Evolutionary conservation across 2,329 filamentous ascomycete genomes (phyloP).

Genomic region (Calonectria ilicicola): DNA sequence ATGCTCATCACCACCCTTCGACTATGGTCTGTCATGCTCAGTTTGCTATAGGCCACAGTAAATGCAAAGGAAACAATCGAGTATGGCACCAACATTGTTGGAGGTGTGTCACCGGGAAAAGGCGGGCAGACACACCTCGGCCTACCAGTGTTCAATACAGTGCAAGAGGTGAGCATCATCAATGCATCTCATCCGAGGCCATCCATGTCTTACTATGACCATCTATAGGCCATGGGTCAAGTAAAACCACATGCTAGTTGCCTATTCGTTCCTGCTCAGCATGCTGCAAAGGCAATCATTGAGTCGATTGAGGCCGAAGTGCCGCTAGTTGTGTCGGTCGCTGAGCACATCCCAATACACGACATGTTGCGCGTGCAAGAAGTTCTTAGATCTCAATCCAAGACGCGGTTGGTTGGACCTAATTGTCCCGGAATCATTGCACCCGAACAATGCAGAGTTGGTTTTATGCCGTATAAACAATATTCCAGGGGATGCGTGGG

Average conservation of each 20-base stretch:
- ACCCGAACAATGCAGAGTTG: slow-evolving; percentile 71
- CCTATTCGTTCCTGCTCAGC: slow-evolving; percentile 78
- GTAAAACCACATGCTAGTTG: slow-evolving; percentile 73
- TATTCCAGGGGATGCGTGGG: slow-evolving; percentile 72
- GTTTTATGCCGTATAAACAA: slow-evolving; percentile 56
- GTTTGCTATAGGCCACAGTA: slow-evolving; percentile 45
- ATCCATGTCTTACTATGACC: neutral
- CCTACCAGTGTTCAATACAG: slow-evolving; percentile 51
- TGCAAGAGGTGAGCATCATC: slow-evolving; percentile 43
- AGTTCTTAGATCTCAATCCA: slow-evolving; percentile 77
- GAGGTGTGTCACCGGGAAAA: slow-evolving; percentile 53
- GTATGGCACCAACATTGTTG: slow-evolving; percentile 53
- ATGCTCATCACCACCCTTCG: neutral
- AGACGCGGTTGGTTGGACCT: slow-evolving; percentile 80
- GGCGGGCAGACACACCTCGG: slow-evolving; percentile 47
- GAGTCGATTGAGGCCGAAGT: slow-evolving; percentile 84
- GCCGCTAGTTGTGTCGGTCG: slow-evolving; percentile 81
- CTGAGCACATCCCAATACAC: slow-evolving; percentile 83
- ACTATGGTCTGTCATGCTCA: neutral
- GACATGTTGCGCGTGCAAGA: slow-evolving; percentile 79
- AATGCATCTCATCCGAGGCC: neutral
- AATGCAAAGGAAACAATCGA: slow-evolving; percentile 53
- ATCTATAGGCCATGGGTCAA: slow-evolving; percentile 45
- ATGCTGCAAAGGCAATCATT: slow-evolving; percentile 76
- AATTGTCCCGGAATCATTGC: slow-evolving; percentile 86